Base-by-base conservation (phyloP, 768 basidiomycete genomes). In the Russula brevipes region DNA sequence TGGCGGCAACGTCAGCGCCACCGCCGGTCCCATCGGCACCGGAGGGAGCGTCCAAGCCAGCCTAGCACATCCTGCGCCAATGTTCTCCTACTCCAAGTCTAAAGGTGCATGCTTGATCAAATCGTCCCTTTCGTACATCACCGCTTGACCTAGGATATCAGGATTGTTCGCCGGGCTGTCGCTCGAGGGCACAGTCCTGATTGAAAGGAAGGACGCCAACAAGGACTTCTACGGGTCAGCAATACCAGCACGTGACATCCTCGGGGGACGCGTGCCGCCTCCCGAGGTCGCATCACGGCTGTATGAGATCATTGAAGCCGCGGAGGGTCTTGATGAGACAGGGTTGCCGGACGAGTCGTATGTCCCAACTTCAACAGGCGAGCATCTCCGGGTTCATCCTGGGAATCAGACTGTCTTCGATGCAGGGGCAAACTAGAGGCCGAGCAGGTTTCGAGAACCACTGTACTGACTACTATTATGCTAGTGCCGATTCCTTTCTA, bases 51-150 rank as follows among this genome's bases (percentile, higher is more conserved):
- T 97, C 0, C 88, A 94, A 69, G 85, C 94, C 1, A 86, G 85
- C 3, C 78, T 96, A 46, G 92, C 94, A 5, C 92, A 95, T 74
- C 96, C 96, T 0, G 87, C 95, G 19, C 94, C 94, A 5, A 95
- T 98, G 91, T 99, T 97, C 76, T 93, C 91, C 65, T 96, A 97
- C 73, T 94, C 92, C 10, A 91, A 94, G 75, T 94, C 92, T 12
- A 95, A 94, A 77, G 94, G 93, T 92, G 68, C 61, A 82, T 71
- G 19, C 0, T 42, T 10, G 53, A 57, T 31, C 24, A 44, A 49
- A 5, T n/a, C 39, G 19, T 41, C 49, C 54, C 46, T 41, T n/a
- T 57, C 54, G 11, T 38, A 19, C 17, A 16, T 45, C 31, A 30
- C n/a, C 2, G 3, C 16, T 55, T 44, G 19, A n/a, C 56, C 60